phyloP scores from a whole-genome alignment of 371 early-diverging fungal genomes.

The Syncephalastrum racemosum region DNA sequence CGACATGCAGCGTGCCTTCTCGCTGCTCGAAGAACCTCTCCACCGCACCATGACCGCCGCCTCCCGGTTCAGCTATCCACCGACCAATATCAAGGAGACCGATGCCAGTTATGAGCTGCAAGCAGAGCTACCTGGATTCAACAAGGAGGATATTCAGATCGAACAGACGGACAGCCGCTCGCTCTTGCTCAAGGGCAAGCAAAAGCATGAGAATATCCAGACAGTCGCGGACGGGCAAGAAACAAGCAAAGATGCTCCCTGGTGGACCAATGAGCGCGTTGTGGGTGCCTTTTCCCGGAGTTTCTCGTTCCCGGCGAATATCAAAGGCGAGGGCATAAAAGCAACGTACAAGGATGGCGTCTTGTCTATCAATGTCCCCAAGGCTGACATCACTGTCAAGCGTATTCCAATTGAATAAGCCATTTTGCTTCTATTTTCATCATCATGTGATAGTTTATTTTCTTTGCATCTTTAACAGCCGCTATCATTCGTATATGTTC shows the following conservation, averaged over 20 bases:
- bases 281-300: conserved; percentile 32
- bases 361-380: conserved; percentile 33
- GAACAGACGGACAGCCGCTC: conserved; percentile 31
- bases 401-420: too few relatives aligned
- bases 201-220: conserved; percentile 3
- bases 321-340: conserved; percentile 32
- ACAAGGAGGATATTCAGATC: conserved; percentile 37
- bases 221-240: conserved; percentile 6
- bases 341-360: conserved; percentile 41
- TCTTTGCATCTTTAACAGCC: too few relatives aligned
- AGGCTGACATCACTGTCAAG: conserved; percentile 8
- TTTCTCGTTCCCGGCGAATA: conserved; percentile 32
- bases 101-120: conserved; percentile 25
- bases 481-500: too few relatives aligned
- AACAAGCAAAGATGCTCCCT: conserved; percentile 9
- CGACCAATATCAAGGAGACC: conserved; percentile 34
- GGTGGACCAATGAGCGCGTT: conserved; percentile 41
- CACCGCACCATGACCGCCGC: conserved; percentile 19
- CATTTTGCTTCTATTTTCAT: too few relatives aligned
- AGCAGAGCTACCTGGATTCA: conserved; percentile 40
- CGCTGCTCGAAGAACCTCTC: conserved; percentile 41
- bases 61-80: conserved; percentile 21
- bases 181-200: conserved; percentile 27
- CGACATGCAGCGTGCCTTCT: conserved; percentile 37
- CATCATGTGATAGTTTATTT: too few relatives aligned